Base-by-base conservation (phyloP, 805 yeast genomes). In the Jamesozyma hellenica region DNA sequence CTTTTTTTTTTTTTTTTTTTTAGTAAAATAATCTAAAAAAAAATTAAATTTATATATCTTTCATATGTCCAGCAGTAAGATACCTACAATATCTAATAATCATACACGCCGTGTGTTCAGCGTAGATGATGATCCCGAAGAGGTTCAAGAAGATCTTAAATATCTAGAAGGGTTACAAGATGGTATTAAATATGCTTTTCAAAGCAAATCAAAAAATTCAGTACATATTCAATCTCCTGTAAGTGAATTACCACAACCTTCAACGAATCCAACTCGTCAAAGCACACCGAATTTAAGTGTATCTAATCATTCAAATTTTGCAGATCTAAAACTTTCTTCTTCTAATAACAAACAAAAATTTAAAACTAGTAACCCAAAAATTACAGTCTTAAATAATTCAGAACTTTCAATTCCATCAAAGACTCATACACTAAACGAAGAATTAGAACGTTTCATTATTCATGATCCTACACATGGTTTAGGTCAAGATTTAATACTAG, bases 111-210 rank as follows among this genome's bases (percentile, higher is more conserved):
- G 66, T 32, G 58, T 82, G 0, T 85, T 79, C 55, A 77, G 87
- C 28, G 94, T 84, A 0, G 95, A 85, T 55, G 95, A 85, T 57
- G 86, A 81, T 50, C 74, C 82, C 32, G 74, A 75, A 46, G 95
- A 84, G 46, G 69, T 78, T 14, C 81, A 75, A 43, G 74, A 72
- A 14, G 82, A 74, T 47, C 58, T 71, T 39, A 74, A 75, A 46
- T 83, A 82, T 52, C 50, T 77, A 26, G 94, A 82, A 52, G 92
- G 92, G 0, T 76, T 74, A 50, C 71, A 71, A 32, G 92, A 81
- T 58, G 92, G 88, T 0, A 52, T 82, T 37, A 70, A 76, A 37
- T 67, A 72, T 45, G 58, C 72, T 30, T 50, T 60, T 34, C 66
- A 45, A n/a, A 29, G 15, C 21, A 28, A 19, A 29, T 26, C 40